Conservation (phyloP, 2,329 filamentous ascomycete genomes). For the Clarireedia monteithiana region DNA sequence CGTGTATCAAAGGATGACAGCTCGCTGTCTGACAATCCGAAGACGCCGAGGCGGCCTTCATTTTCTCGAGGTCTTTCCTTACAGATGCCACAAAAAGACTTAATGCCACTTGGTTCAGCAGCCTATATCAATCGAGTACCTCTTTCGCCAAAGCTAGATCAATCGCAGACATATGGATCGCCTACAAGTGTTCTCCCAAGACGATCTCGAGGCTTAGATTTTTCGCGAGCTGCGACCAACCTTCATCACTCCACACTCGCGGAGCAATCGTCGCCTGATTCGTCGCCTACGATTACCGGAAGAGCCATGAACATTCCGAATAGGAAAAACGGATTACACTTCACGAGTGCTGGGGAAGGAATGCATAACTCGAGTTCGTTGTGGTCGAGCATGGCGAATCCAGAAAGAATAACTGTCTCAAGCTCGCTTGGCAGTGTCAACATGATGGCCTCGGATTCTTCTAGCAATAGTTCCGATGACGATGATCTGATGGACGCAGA, state of each 20-base stretch:
- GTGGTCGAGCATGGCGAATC: constrained; percentile 63
- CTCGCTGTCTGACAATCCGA: constrained; percentile 38
- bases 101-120: constrained; percentile 34
- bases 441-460: constrained; percentile 72
- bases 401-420: constrained; percentile 65
- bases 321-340: constrained; percentile 38
- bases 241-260: constrained; percentile 92
- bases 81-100: constrained; percentile 55
- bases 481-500: constrained; percentile 66
- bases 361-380: constrained; percentile 53
- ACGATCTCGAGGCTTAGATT: constrained; percentile 84
- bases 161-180: constrained; percentile 76
- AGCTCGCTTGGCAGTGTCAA: constrained; percentile 50
- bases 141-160: constrained; percentile 78
- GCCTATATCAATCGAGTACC: constrained; percentile 53
- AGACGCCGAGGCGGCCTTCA: constrained; percentile 64
- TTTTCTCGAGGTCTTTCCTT: constrained; percentile 61
- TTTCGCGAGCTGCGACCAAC: constrained; percentile 86
- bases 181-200: constrained; percentile 83
- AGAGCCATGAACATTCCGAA: constrained; percentile 58
- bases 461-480: constrained; percentile 62
- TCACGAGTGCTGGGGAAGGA: constrained; percentile 50
- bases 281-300: constrained; percentile 75
- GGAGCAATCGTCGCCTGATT: constrained; percentile 80
- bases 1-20: constrained; percentile 28